Conservation (phyloP, 1,284 basidiomycete genomes). For the Leccinum pallidistipes region DNA sequence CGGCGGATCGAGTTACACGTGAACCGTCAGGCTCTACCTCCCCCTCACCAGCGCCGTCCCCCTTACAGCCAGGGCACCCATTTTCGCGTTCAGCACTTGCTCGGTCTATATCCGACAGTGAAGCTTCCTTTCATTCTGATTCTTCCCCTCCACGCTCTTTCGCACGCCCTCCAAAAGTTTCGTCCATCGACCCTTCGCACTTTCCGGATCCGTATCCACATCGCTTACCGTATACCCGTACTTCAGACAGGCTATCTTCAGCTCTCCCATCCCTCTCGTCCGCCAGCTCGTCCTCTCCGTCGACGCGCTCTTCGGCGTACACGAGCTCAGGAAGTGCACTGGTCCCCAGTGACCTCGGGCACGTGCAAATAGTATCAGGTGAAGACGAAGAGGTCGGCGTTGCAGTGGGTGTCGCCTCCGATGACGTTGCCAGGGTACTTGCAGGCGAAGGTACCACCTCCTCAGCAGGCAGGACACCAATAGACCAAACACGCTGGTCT, state of each 20-base stretch:
- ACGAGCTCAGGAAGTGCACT: constrained; percentile 63
- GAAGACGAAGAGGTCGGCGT: constrained; percentile 54
- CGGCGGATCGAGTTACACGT: constrained; percentile 13
- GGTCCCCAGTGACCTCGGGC: constrained; percentile 57
- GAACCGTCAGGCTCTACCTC: constrained; percentile 10
- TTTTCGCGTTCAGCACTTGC: constrained; percentile 33
- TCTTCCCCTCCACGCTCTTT: constrained; percentile 40
- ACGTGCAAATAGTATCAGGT: constrained; percentile 63
- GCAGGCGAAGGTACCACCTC: constrained; percentile 48
- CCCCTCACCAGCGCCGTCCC: constrained; percentile 11
- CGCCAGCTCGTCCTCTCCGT: constrained; percentile 63
- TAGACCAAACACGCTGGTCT: constrained; percentile 67
- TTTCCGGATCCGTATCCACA: constrained; percentile 53
- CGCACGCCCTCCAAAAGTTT: constrained; percentile 46
- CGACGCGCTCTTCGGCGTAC: constrained; percentile 75
- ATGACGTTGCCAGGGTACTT: constrained; percentile 61
- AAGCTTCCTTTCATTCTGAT: constrained; percentile 40
- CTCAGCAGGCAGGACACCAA: constrained; percentile 43
- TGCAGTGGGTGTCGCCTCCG: constrained; percentile 59
- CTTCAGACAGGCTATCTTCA: constrained; percentile 41
- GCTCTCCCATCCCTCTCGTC: constrained; percentile 61
- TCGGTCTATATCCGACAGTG: constrained; percentile 40
- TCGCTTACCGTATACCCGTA: constrained; percentile 30
- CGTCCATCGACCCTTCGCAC: constrained; percentile 58
- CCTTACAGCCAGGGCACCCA: constrained; percentile 19